phyloP scores from a whole-genome alignment of 257 asterid genomes.

The Fraxinus americana region DNA sequence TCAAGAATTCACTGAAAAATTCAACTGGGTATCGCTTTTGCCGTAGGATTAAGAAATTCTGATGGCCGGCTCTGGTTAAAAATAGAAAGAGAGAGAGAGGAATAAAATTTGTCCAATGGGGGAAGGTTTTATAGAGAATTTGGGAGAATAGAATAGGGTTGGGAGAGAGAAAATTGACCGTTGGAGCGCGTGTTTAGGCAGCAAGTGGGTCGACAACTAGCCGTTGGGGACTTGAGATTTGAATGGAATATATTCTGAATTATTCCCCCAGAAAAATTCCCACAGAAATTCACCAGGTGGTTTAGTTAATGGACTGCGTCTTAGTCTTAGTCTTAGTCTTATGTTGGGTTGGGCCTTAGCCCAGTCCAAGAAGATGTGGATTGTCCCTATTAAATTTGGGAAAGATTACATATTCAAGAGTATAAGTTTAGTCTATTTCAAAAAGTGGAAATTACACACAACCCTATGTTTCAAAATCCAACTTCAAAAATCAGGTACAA shows the following conservation, averaged over 20 bases:
- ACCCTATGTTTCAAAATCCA: too few species aligned
- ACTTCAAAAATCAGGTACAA: too few species aligned
- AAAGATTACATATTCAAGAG: too few species aligned
- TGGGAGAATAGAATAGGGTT: slow-evolving; percentile 18
- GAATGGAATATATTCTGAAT: slow-evolving; percentile 4
- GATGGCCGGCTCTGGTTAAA: too few species aligned
- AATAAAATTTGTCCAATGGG: not conserved
- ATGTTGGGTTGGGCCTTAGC: not conserved
- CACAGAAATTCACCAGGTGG: too few species aligned
- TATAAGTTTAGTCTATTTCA: too few species aligned
- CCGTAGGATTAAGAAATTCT: not conserved
- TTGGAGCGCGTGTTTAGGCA: slow-evolving; percentile 47
- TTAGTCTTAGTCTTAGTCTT: not conserved
- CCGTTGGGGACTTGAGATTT: slow-evolving; percentile 55
- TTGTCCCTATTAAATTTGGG: too few species aligned
- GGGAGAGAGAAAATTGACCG: slow-evolving; percentile 60
- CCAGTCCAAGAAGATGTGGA: not conserved
- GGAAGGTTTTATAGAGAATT: slow-evolving; percentile 41
- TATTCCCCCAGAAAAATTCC: too few species aligned
- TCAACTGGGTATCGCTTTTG: not conserved
- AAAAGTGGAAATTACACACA: too few species aligned
- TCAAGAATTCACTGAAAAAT: not conserved
- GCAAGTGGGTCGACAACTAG: slow-evolving; percentile 46
- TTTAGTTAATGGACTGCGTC: not conserved
- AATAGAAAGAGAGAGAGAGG: not conserved